Base-by-base conservation (phyloP, 805 yeast genomes). In the Brettanomyces nanus region DNA sequence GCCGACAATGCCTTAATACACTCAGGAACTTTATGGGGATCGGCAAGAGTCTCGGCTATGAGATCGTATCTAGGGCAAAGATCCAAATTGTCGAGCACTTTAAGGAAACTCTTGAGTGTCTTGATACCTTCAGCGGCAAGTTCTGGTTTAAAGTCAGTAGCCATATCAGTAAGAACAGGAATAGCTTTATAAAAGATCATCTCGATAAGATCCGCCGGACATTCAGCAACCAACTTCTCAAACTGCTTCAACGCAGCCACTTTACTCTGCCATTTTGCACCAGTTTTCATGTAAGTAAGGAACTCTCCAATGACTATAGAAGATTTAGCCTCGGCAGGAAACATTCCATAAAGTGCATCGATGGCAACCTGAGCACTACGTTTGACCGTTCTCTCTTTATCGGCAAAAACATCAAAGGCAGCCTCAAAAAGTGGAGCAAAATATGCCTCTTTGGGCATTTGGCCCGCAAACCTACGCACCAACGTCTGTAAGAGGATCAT, bases 101-200 rank as follows among this genome's bases (percentile, higher is more conserved):
- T 73, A 45, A 89, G 94, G 49, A 80, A 85, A 40, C 70, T 71
- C 31, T 73, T 70, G 59, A 87, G 68, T 13, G 85, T 72, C 50
- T 74, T 72, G 49, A 78, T 65, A 48, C 97, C 97, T 41, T 77
- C 85, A 50, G 82, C 79, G 20, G 96, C 87, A 40, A 92, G 71
- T 63, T 90, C 98, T 2, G 97, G 96, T 68, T 90, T 90, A 73
- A 92, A 86, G 59, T 90, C 98, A 40, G 95, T 90, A 46, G 95
- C 76, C 65, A 80, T 73, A 62, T 85, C 95, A 25, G 95, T 85
- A 52, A 90, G 70, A 7, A 83, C 72, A 28, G 98, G 97, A 25
- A 90, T 76, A 4, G 85, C 73, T 39, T 72, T 74, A 43, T 79
- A 77, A 61, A 90, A 90, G 49, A 80, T 77, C 55, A 80, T 59